These are phyloP conservation scores for Ustilago shanxiensis DNA, from an alignment of 1,284 basidiomycete genomes.

Conservation along the genomic window DNA sequence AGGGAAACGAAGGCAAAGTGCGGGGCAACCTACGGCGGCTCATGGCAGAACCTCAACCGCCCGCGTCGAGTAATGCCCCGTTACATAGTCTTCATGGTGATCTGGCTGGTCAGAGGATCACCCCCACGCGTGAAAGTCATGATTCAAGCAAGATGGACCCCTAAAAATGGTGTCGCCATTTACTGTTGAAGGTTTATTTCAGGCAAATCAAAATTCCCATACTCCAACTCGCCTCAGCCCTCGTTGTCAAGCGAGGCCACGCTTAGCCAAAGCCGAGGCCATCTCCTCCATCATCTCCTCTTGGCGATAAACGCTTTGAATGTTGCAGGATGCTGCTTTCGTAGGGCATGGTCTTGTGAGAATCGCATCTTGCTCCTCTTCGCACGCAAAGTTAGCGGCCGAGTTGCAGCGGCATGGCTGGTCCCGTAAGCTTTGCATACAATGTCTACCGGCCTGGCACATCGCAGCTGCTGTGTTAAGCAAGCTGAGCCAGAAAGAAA, in stretches of 20 bases:
- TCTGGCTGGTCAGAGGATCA: background rate
- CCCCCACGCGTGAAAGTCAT: constrained; percentile 7
- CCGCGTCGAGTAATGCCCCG: too few relatives aligned
- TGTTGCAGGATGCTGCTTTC: background rate
- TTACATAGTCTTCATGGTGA: background rate
- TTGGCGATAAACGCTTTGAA: background rate
- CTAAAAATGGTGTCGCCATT: background rate
- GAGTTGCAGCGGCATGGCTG: constrained; percentile 1
- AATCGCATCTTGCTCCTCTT: background rate
- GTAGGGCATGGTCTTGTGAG: background rate
- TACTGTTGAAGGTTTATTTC: background rate
- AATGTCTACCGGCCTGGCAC: background rate
- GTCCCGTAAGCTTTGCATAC: background rate
- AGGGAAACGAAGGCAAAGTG: background rate
- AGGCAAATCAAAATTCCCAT: constrained; percentile 8
- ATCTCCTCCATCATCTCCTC: background rate
- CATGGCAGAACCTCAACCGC: background rate
- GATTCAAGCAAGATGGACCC: background rate
- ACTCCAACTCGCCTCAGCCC: constrained; percentile 3
- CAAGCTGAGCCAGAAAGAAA: background rate
- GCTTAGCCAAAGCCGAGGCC: constrained; percentile 13
- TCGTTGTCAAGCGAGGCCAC: constrained; percentile 11
- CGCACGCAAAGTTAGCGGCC: background rate
- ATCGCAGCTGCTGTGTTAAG: background rate
- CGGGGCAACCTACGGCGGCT: constrained; percentile 3